These are phyloP conservation scores for Logfia minima DNA, from an alignment of 129 eudicot genomes.

Conservation along the genomic window DNA sequence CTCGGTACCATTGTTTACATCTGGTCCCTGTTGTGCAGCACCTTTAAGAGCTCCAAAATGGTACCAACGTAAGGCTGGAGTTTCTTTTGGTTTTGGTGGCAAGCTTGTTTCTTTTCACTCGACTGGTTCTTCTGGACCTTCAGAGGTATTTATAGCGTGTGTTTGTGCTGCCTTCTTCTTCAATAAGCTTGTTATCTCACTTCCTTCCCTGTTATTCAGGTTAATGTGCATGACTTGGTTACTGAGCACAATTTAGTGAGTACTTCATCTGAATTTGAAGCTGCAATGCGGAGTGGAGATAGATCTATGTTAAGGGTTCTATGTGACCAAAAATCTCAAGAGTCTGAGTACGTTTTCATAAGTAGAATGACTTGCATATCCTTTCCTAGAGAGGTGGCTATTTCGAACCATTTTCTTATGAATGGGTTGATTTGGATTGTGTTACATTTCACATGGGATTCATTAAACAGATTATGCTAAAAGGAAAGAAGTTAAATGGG, in stretches of 20 bases:
- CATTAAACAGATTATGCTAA: not conserved
- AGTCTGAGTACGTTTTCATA: constrained; percentile 68
- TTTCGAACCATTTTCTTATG: not conserved
- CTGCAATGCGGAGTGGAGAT: constrained; percentile 84
- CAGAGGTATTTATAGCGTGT: constrained; percentile 54
- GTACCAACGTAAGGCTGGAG: constrained; percentile 86
- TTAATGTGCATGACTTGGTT: constrained; percentile 58
- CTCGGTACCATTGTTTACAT: not conserved
- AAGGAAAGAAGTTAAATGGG: not conserved
- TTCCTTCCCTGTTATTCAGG: constrained; percentile 38
- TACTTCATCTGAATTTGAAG: constrained; percentile 86
- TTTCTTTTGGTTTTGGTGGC: constrained; percentile 93
- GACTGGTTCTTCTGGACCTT: constrained; percentile 53
- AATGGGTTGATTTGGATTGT: constrained; percentile 3
- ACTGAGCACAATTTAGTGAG: constrained; percentile 66
- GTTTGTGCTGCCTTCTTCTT: constrained; percentile 4
- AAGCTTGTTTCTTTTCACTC: constrained; percentile 83
- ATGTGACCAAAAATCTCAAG: constrained; percentile 71
- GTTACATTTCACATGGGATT: not conserved
- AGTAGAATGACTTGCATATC: constrained; percentile 6
- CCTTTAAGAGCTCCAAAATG: constrained; percentile 86
- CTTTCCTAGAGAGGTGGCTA: not conserved
- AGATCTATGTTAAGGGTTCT: constrained; percentile 64
- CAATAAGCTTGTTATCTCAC: not conserved
- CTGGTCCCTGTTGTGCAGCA: constrained; percentile 41